Conservation (phyloP, 2,329 filamentous ascomycete genomes). For the Colletotrichum tanaceti region DNA sequence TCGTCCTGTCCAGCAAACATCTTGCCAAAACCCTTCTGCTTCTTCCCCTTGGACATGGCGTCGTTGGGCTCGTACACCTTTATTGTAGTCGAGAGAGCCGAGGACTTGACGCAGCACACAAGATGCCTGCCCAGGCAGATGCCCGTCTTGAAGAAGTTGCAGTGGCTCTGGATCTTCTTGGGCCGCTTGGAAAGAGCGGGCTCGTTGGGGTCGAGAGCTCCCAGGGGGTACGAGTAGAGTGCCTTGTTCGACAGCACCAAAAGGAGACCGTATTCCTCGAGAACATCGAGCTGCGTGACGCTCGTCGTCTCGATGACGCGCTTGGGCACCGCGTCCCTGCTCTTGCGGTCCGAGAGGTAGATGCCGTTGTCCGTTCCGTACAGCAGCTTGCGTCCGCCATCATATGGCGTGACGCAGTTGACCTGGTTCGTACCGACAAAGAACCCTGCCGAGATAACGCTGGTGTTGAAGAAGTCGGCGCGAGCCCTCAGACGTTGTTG, state of each 20-base stretch:
- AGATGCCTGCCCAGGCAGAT: conserved; percentile 94
- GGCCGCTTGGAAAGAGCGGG: conserved; percentile 83
- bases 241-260: conserved; percentile 94
- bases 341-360: conserved; percentile 90
- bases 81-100: conserved; percentile 92
- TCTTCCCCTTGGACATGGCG: conserved; percentile 91
- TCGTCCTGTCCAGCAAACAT: conserved; percentile 98
- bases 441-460: conserved; percentile 68
- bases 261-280: conserved; percentile 94
- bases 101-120: conserved; percentile 96
- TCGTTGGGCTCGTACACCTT: conserved; percentile 99
- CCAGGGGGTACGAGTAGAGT: conserved; percentile 86
- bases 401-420: conserved; percentile 94
- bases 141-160: conserved; percentile 98
- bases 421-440: conserved; percentile 80
- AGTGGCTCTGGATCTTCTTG: conserved; percentile 96
- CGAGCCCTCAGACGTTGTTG: conserved; percentile 88
- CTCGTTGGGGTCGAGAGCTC: conserved; percentile 87
- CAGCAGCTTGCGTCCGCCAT: conserved; percentile 93
- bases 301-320: conserved; percentile 86
- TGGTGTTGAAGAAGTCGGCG: conserved; percentile 89
- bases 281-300: conserved; percentile 94
- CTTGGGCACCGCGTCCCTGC: conserved; percentile 83
- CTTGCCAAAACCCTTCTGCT: conserved; percentile 93
- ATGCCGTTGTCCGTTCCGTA: conserved; percentile 96